Base-by-base conservation (phyloP, 2,329 filamentous ascomycete genomes). In the Penicillium sp. region DNA sequence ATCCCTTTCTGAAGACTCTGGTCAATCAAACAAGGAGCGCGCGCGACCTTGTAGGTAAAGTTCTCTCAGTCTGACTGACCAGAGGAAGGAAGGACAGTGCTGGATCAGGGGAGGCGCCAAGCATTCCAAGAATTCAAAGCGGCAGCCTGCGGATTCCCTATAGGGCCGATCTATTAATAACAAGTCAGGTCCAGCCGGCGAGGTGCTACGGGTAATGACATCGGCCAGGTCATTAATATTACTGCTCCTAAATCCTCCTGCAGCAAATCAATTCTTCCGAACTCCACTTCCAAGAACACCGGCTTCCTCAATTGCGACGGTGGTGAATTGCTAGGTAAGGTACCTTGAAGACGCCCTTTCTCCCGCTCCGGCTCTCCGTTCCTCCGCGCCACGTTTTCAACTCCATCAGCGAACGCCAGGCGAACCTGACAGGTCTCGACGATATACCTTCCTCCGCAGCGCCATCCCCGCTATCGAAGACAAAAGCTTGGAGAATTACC, bases 381-480 rank as follows among this genome's bases (percentile, higher is more conserved):
- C 63, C 57, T 61, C 61, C 46, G 64, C 66, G 64, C 67, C 67
- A 67, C 65, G 65, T 67, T 64, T 63, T 64, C 65, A 59, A 61
- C 61, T 54, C 21, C 21, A 15, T 48, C 51, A 26, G 31, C 45
- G 56, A 50, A 23, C 19, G 41, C 23, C 13, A 19, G 21, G 21
- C 8, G 17, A 13, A 3, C 17, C 15, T 11, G 31, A 52, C 30
- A 6, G 30, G 11, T 23, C 11, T 38, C 31, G 15, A 48, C 46
- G 21, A 21, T 23, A 29, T 41, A 60, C 26, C 21, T 52, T 26
- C 29, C 19, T 41, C 30, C 26, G 21, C 47, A 56, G 35, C 35
- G 35, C 35, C 15, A 41, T 41, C 15, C 13, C 11, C 11, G 26
- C 35, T 41, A 41, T 15, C 35, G 35, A 41, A 41, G 9, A 13